phyloP scores from a whole-genome alignment of 257 asterid species.

The Cinchona pubescens region DNA sequence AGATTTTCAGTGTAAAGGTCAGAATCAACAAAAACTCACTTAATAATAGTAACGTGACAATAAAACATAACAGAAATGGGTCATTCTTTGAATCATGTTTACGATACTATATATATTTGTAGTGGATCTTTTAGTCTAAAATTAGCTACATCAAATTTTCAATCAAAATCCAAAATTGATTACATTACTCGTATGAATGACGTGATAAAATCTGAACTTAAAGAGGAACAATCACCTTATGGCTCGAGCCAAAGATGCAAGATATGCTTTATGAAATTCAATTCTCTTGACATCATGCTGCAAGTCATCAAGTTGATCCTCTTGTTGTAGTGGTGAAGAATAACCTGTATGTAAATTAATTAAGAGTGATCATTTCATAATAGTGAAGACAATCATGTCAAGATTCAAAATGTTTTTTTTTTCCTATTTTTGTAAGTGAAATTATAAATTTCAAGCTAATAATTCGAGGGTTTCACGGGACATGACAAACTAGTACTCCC shows the following conservation, averaged over 20 bases:
- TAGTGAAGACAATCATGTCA: neutral
- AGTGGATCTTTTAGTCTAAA: no score
- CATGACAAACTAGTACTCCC: no score
- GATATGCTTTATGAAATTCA: conserved; percentile 50
- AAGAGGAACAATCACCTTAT: conserved; percentile 42
- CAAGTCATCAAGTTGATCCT: conserved; percentile 21
- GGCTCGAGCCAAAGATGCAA: conserved; percentile 56
- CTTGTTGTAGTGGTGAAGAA: conserved; percentile 34
- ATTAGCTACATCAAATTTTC: no score
- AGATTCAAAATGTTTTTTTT: no score
- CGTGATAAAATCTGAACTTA: neutral
- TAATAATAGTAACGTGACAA: neutral
- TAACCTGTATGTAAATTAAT: conserved; percentile 51
- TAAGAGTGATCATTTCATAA: neutral
- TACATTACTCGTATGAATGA: no score
- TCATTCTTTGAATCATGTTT: no score
- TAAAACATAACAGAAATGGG: neutral
- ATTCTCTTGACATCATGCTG: conserved; percentile 49
- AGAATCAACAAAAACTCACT: neutral
- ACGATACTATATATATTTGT: no score
- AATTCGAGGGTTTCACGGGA: neutral
- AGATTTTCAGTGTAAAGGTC: neutral
- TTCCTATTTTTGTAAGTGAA: no score
- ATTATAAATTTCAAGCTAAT: neutral
- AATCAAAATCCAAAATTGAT: no score